A percentile compares a stretch with the other conserved stretches of the same genome.
These are phyloP conservation scores for Dissophora globulifera DNA, from an alignment of 192 early-diverging fungal species.

Conservation along the genomic window DNA sequence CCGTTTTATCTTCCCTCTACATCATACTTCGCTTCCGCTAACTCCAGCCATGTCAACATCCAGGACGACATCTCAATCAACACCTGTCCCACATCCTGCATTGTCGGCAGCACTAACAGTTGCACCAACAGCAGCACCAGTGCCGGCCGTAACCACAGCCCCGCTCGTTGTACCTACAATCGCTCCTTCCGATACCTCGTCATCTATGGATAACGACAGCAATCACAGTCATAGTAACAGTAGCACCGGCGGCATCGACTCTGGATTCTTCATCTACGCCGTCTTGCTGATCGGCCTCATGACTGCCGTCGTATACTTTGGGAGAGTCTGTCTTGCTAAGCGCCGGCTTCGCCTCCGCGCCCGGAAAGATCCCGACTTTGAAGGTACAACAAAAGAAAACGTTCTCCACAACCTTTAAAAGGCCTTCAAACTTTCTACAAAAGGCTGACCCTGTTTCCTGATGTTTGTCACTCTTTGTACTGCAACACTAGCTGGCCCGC, in stretches of 20 bases:
- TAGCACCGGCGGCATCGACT: conserved; percentile 3
- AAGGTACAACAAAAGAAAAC: conserved; percentile 33
- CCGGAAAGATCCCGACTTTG: conserved; percentile 25
- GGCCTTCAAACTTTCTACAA: not conserved
- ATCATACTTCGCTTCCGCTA: too few species aligned
- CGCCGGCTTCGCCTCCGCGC: conserved; percentile 5
- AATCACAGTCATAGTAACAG: not conserved
- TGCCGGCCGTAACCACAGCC: not conserved
- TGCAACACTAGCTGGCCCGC: conserved; percentile 5
- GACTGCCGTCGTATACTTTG: conserved; percentile 26
- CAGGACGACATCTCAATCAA: too few species aligned
- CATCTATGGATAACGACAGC: not conserved
- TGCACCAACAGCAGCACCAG: too few species aligned
- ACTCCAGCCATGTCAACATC: too few species aligned
- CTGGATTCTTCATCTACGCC: conserved; percentile 26
- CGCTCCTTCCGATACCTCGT: not conserved
- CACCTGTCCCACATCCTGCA: too few species aligned
- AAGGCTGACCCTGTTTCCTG: not conserved
- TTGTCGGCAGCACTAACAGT: too few species aligned
- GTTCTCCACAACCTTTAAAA: too few species aligned
- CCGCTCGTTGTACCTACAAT: not conserved
- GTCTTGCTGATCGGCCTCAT: conserved; percentile 7
- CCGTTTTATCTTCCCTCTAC: too few species aligned
- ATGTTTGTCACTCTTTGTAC: not conserved
- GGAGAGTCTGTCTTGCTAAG: conserved; percentile 1